Conservation (phyloP, 306 rosid genomes). For the Citrullus mucosospermus region DNA sequence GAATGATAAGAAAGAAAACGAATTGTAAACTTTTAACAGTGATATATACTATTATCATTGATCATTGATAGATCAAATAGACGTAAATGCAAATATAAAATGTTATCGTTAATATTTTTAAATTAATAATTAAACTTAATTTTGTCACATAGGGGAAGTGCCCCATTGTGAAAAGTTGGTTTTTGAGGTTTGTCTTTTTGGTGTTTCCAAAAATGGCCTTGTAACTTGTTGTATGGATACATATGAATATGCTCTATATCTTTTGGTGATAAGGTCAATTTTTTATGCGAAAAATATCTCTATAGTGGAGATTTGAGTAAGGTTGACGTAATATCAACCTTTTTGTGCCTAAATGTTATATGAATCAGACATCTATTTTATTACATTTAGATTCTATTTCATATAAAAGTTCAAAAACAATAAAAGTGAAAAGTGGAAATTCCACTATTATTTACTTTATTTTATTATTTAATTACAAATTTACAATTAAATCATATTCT, state of each 20-base stretch:
- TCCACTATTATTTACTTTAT: not conserved
- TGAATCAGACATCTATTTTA: not conserved
- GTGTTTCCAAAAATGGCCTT: not conserved
- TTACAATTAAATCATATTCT: not conserved
- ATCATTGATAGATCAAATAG: no score
- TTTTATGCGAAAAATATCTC: not conserved
- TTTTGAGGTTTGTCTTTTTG: not conserved
- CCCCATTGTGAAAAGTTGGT: not conserved
- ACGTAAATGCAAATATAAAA: no score
- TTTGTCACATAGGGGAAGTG: not conserved
- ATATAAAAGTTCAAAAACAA: not conserved
- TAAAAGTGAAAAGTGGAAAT: no score
- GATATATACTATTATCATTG: no score
- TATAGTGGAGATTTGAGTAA: not conserved
- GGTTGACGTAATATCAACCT: not conserved
- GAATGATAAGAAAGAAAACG: no score
- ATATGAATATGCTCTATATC: not conserved
- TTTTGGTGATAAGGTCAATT: not conserved
- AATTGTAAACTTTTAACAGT: no score
- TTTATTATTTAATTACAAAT: not conserved
- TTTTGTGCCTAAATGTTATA: not conserved
- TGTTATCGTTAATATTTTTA: not conserved
- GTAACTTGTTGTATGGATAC: not conserved
- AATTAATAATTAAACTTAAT: not conserved
- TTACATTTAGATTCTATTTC: not conserved